These are phyloP conservation scores for Trichocladium antarcticum DNA, from an alignment of 495 filamentous ascomycete genomes.

Conservation along the genomic window DNA sequence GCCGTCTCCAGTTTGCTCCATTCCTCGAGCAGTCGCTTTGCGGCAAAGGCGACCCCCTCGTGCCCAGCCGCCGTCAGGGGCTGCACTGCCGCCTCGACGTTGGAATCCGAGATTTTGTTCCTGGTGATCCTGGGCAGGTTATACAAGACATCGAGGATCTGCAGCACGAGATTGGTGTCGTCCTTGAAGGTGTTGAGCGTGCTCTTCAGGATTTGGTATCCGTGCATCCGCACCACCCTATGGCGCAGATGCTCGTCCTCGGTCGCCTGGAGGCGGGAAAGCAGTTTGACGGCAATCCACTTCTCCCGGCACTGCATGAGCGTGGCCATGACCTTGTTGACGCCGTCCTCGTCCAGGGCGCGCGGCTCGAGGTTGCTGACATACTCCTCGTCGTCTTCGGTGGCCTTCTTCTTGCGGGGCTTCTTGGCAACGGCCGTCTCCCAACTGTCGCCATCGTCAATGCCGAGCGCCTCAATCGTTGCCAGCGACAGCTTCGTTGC, in stretches of 20 bases:
- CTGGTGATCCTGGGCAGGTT: constrained; percentile 82
- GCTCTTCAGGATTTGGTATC: constrained; percentile 85
- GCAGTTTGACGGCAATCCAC: constrained; percentile 95
- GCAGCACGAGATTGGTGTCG: constrained; percentile 77
- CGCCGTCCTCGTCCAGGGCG: constrained; percentile 72
- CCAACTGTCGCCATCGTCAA: constrained; percentile 89
- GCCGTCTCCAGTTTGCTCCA: constrained; percentile 89
- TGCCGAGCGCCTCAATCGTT: constrained; percentile 89
- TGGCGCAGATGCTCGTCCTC: constrained; percentile 81
- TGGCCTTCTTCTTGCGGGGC: constrained; percentile 86
- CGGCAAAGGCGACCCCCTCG: constrained; percentile 58
- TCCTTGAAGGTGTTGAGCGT: constrained; percentile 74
- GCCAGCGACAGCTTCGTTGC: constrained; percentile 84
- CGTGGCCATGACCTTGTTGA: constrained; percentile 97
- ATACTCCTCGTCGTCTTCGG: constrained; percentile 92
- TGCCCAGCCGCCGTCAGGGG: constrained; percentile 56
- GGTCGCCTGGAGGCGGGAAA: constrained; percentile 78
- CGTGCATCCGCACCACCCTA: constrained; percentile 90
- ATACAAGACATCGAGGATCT: constrained; percentile 81
- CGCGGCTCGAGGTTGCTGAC: constrained; percentile 81
- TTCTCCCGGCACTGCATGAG: constrained; percentile 98
- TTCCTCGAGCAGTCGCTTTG: constrained; percentile 61
- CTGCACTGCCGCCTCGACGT: constrained; percentile 79
- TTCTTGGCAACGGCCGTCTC: constrained; percentile 79
- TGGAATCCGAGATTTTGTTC: constrained; percentile 95